Conservation (phyloP, 768 basidiomycete genomes). For the Amanita brunnescens region DNA sequence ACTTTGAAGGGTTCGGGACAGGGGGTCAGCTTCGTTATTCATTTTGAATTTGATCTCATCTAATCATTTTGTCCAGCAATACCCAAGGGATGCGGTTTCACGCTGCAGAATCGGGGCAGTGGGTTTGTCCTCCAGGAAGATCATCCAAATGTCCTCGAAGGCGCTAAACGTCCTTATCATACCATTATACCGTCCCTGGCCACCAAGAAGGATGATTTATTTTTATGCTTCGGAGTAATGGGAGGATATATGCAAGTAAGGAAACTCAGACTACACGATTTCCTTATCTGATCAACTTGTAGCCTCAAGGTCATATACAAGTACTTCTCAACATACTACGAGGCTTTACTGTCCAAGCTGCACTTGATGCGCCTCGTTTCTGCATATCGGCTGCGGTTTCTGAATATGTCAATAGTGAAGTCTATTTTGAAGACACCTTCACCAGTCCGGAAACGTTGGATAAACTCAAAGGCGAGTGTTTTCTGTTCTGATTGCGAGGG, state of each 20-base stretch:
- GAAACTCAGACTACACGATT: background rate
- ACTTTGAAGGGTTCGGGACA: conserved; percentile 71
- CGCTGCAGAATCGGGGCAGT: conserved; percentile 88
- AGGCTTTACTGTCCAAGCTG: conserved; percentile 81
- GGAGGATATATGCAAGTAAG: conserved; percentile 81
- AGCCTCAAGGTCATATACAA: conserved; percentile 96
- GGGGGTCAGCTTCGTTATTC: conserved; percentile 39
- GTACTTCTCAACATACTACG: conserved; percentile 86
- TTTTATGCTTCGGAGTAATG: conserved; percentile 89
- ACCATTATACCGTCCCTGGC: conserved; percentile 93
- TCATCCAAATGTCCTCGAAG: conserved; percentile 82
- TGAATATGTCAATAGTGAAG: conserved; percentile 70
- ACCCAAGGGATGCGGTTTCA: conserved; percentile 93
- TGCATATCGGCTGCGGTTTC: conserved; percentile 86
- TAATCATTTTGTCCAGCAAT: conserved; percentile 45
- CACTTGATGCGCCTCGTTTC: conserved; percentile 91
- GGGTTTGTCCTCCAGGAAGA: conserved; percentile 73
- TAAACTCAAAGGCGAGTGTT: conserved; percentile 54
- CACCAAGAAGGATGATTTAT: conserved; percentile 69
- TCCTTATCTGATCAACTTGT: background rate
- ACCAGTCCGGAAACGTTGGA: conserved; percentile 48
- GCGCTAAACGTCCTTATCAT: conserved; percentile 77
- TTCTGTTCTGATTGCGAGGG: background rate
- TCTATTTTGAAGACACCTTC: conserved; percentile 87
- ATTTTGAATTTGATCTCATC: background rate